Percentiles rank a stretch among this genome's conserved stretches.
These are phyloP conservation scores for Neurospora crassa DNA, from an alignment of 2,329 filamentous ascomycete species.

Conservation along the genomic window DNA sequence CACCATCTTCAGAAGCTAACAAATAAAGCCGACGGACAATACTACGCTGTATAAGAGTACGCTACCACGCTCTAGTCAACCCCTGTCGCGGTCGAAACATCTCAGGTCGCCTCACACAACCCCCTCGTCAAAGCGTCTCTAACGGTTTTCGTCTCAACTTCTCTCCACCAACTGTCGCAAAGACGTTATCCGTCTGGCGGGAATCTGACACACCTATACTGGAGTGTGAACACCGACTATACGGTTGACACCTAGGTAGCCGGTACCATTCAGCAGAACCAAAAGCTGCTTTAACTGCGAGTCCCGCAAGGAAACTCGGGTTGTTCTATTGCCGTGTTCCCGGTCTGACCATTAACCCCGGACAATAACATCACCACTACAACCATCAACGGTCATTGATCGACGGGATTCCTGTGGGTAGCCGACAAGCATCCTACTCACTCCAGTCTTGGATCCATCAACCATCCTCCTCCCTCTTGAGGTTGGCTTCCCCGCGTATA, in stretches of 20 bases:
- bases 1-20: not conserved
- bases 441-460: conserved; percentile 5
- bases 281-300: conserved; percentile 23
- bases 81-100: conserved; percentile 30
- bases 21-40: not conserved
- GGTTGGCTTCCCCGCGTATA: conserved; percentile 15
- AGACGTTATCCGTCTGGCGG: conserved; percentile 18
- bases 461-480: conserved; percentile 15
- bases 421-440: not conserved
- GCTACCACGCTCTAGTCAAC: conserved; percentile 4
- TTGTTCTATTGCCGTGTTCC: not conserved
- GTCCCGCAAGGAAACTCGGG: conserved; percentile 1
- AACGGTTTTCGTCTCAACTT: conserved; percentile 36
- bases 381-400: not conserved
- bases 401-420: not conserved
- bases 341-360: conserved; percentile 4
- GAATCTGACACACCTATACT: conserved; percentile 29
- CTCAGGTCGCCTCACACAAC: conserved; percentile 22
- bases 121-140: conserved; percentile 34
- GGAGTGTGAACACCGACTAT: conserved; percentile 30
- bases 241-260: not conserved
- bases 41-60: not conserved
- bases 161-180: conserved; percentile 19
- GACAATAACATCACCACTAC: conserved; percentile 2
- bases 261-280: conserved; percentile 31